phyloP scores from a whole-genome alignment of 208 protist genomes.

The Trypanosoma mega region DNA sequence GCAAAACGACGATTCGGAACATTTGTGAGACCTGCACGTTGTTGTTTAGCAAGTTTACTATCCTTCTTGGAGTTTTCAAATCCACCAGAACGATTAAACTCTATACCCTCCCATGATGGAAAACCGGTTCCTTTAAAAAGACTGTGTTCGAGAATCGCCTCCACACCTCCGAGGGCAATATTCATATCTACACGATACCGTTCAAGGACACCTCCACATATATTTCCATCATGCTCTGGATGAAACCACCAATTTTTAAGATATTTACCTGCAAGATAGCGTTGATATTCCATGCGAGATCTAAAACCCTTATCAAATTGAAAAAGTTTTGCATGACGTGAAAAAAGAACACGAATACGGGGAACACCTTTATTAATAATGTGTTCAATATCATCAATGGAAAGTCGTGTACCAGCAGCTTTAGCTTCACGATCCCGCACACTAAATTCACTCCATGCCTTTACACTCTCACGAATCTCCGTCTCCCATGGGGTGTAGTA shows the following conservation, averaged over 20 bases:
- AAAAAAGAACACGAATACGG: constrained; percentile 99
- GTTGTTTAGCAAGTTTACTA: constrained; percentile 99
- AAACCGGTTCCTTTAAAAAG: constrained; percentile 99
- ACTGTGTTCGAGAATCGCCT: constrained; percentile 99
- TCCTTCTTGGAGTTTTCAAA: constrained; percentile 99
- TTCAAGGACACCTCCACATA: constrained; percentile 99
- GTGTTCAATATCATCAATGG: constrained; percentile 99
- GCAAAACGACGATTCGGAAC: constrained; percentile 99
- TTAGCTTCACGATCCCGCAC: constrained; percentile 98
- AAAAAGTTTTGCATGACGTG: constrained; percentile 99
- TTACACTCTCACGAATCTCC: constrained; percentile 99
- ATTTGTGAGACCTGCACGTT: constrained; percentile 99
- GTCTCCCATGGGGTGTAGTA: constrained; percentile 99
- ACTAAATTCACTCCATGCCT: constrained; percentile 99
- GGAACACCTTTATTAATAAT: constrained; percentile 99
- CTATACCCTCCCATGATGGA: constrained; percentile 99
- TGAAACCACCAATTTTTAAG: constrained; percentile 99
- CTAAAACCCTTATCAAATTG: constrained; percentile 99
- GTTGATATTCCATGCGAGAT: constrained; percentile 98
- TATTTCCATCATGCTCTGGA: constrained; percentile 99
- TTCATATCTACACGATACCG: constrained; percentile 99
- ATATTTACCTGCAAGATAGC: constrained; percentile 97
- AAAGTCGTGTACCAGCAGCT: constrained; percentile 96
- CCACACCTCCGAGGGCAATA: constrained; percentile 99
- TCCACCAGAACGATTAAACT: constrained; percentile 99